phyloP scores from a whole-genome alignment of 1,139 yeast genomes.

The Scheffersomyces lignicola region DNA sequence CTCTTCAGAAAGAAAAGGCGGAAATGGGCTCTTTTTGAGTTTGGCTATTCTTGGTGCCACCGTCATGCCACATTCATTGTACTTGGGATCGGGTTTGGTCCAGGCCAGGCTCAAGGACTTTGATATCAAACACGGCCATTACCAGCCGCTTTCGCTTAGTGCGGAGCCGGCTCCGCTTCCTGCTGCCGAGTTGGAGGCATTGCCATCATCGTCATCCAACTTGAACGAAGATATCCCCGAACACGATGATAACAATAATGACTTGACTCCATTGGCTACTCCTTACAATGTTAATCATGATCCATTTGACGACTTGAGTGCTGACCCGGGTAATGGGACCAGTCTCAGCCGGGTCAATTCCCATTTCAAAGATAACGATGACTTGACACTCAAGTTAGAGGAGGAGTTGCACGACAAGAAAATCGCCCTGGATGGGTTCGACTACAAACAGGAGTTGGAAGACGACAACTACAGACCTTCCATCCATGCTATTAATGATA shows the following conservation, averaged over 20 bases:
- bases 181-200: slow-evolving; percentile 7
- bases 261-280: slow-evolving; percentile 11
- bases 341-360: slow-evolving; percentile 5
- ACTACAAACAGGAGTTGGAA: slow-evolving; percentile 18
- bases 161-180: neutral
- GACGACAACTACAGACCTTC: slow-evolving; percentile 60
- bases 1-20: slow-evolving; percentile 59
- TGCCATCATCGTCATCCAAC: slow-evolving; percentile 3
- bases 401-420: too few relatives aligned
- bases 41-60: slow-evolving; percentile 96
- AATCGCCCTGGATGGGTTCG: too few relatives aligned
- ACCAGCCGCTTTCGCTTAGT: slow-evolving; percentile 20
- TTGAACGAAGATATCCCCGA: too few relatives aligned
- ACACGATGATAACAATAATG: slow-evolving; percentile 20
- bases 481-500: slow-evolving; percentile 62
- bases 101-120: slow-evolving; percentile 85
- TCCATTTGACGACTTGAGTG: too few relatives aligned
- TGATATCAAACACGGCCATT: slow-evolving; percentile 66
- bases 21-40: slow-evolving; percentile 74
- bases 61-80: slow-evolving; percentile 95
- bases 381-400: slow-evolving; percentile 20
- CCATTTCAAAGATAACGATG: slow-evolving; percentile 25
- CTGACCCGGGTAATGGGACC: neutral
- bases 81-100: slow-evolving; percentile 89
- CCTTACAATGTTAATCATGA: slow-evolving; percentile 7